phyloP scores from a whole-genome alignment of 345 rosid species.

The Citrus inodora region DNA sequence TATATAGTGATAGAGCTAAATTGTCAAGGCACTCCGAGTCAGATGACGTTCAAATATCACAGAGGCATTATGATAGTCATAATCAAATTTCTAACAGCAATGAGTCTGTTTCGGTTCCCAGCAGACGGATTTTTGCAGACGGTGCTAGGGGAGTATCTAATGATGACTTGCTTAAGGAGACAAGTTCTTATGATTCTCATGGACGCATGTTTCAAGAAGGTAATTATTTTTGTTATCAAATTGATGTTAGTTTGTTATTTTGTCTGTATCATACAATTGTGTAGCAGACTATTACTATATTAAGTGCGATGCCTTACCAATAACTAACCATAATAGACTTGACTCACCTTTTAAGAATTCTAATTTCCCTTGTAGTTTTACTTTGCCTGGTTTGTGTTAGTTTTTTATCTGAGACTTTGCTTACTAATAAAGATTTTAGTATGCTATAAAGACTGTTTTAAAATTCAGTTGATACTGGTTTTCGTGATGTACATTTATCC shows the following conservation, averaged over 20 bases:
- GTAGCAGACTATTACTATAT: neutral
- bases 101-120: slow-evolving; percentile 16
- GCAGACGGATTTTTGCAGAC: slow-evolving; percentile 13
- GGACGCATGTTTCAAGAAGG: slow-evolving; percentile 20
- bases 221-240: slow-evolving; percentile 11
- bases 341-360: neutral
- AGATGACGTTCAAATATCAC: slow-evolving; percentile 19
- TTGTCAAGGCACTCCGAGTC: slow-evolving; percentile 10
- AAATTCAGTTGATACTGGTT: too few species aligned
- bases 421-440: neutral
- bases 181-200: slow-evolving; percentile 5
- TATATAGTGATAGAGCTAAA: slow-evolving; percentile 9
- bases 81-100: neutral
- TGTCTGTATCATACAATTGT: neutral
- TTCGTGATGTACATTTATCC: too few species aligned
- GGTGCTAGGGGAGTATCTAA: slow-evolving; percentile 14
- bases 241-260: slow-evolving; percentile 7
- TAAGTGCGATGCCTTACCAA: neutral
- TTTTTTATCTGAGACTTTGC: neutral
- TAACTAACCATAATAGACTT: neutral
- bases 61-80: slow-evolving; percentile 7
- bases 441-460: too few species aligned
- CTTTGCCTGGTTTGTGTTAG: neutral
- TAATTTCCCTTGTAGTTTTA: neutral
- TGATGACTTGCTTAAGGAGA: slow-evolving; percentile 15